Base-by-base conservation (phyloP, 169 alveolate species). In the Ichthyophthirius multifiliis region DNA sequence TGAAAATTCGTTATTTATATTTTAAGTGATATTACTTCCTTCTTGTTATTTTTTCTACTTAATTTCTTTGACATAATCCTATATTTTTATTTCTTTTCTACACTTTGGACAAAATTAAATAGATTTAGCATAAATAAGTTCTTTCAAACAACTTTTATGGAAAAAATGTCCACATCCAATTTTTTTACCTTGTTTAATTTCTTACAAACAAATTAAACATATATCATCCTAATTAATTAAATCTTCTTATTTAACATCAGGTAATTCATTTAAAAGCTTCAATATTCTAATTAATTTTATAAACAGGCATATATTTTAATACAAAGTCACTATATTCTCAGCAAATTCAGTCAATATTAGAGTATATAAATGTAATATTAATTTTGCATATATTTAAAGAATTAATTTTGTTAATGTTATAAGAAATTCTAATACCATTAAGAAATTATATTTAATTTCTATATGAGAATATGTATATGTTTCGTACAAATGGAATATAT, bases 21-120 rank as follows among this genome's bases (percentile, higher is more conserved):
- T n/a, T n/a, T n/a, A n/a, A n/a, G n/a, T n/a, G n/a, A n/a, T n/a
- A n/a, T n/a, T n/a, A n/a, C n/a, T n/a, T n/a, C n/a, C n/a, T n/a
- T n/a, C n/a, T n/a, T n/a, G n/a, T n/a, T n/a, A n/a, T n/a, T n/a
- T n/a, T n/a, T n/a, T n/a, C n/a, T n/a, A n/a, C n/a, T n/a, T n/a
- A n/a, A n/a, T n/a, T n/a, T n/a, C n/a, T n/a, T n/a, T n/a, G n/a
- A n/a, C n/a, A n/a, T n/a, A n/a, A n/a, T n/a, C n/a, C n/a, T n/a
- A n/a, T n/a, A 78, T 63, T 41, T 78, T 41, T 10, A 78, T 78
- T 0, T 67, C 27, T 3, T 43, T 31, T 43, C 73, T 78, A 30
- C 84, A 78, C 45, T 78, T 78, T 3, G 84, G 84, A n/a, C 84
- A 78, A 43, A 78, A 46, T 65, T 64, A n/a, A 78, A 64, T 78